These are phyloP conservation scores for Carex arenaria DNA, from an alignment of 202 grass and related monocot genomes.

Conservation along the genomic window DNA sequence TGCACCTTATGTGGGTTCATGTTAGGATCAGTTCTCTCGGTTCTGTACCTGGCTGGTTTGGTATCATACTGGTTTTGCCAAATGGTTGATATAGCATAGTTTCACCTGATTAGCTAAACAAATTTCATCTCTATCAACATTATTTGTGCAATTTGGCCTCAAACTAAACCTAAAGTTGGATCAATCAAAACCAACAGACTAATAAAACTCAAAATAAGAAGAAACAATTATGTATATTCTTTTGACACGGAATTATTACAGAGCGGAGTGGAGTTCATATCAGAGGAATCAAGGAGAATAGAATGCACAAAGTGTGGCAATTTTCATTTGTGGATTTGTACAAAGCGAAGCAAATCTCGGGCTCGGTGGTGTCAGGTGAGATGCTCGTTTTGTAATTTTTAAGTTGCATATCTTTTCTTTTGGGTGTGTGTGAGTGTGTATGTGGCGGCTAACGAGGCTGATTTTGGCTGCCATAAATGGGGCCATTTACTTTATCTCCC, in stretches of 20 bases:
- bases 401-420: background rate
- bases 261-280: slow-evolving; percentile 75
- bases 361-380: slow-evolving; percentile 97
- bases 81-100: background rate
- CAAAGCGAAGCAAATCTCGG: slow-evolving; percentile 76
- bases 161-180: background rate
- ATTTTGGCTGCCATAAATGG: background rate
- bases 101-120: background rate
- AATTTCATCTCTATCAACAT: background rate
- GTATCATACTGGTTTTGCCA: background rate
- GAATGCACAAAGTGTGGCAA: slow-evolving; percentile 94
- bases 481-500: background rate
- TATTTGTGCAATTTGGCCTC: background rate
- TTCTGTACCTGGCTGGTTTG: background rate
- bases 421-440: background rate
- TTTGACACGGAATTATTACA: slow-evolving; percentile 34
- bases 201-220: background rate
- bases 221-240: slow-evolving; percentile 2
- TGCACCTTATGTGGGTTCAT: background rate
- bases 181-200: background rate
- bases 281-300: slow-evolving; percentile 94
- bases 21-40: background rate
- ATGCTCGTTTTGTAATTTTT: background rate
- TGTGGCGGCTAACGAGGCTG: background rate
- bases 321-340: slow-evolving; percentile 99